phyloP scores from a whole-genome alignment of 768 basidiomycete genomes.

The Mycena crocata region DNA sequence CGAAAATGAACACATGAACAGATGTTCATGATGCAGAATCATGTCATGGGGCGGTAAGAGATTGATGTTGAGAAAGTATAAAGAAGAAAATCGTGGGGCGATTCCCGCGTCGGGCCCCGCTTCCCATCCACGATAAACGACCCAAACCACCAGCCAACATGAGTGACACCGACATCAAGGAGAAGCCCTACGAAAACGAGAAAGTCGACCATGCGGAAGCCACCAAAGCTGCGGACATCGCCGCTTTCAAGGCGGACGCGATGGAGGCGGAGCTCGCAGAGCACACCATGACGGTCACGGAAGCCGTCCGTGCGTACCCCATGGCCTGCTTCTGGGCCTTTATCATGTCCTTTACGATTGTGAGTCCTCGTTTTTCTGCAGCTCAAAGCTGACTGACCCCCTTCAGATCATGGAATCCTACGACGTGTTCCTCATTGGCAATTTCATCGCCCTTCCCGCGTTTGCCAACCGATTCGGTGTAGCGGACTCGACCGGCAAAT shows the following conservation, averaged over 20 bases:
- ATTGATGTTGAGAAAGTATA: no score
- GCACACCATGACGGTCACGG: constrained; percentile 28
- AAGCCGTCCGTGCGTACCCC: constrained; percentile 29
- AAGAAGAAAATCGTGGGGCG: no score
- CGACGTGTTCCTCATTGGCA: constrained; percentile 34
- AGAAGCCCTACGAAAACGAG: no score
- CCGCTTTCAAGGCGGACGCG: constrained; percentile 25
- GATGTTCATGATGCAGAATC: no score
- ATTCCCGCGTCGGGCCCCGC: no score
- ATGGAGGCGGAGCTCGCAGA: constrained; percentile 30
- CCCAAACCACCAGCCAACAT: no score
- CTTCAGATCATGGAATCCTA: constrained; percentile 35
- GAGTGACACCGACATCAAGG: no score
- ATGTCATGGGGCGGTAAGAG: no score
- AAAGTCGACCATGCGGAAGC: no score
- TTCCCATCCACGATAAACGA: no score
- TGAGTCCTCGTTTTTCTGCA: constrained; percentile 8
- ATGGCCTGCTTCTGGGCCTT: constrained; percentile 36
- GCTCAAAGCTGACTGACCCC: not conserved
- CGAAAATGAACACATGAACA: no score
- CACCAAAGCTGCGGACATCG: no score
- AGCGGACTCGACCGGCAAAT: not conserved
- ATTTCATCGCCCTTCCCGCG: constrained; percentile 31
- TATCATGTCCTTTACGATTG: constrained; percentile 34
- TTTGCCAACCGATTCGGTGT: constrained; percentile 27